Base-by-base conservation (phyloP, 1,139 yeast species). In the Wickerhamomyces sp. region DNA sequence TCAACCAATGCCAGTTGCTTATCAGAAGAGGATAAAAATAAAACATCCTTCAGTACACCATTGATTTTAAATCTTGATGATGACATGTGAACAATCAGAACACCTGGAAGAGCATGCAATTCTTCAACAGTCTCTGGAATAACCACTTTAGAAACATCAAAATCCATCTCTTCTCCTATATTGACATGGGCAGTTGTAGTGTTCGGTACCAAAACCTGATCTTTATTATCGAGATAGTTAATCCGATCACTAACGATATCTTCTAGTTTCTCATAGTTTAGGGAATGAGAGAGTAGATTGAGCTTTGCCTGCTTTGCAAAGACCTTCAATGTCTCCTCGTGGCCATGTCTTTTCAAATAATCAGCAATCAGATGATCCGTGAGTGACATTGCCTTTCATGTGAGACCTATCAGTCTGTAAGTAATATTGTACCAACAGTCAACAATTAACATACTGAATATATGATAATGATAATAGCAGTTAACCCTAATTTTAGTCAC, bases 221-320 rank as follows among this genome's bases (percentile, higher is more conserved):
- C 32, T n/a, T 41, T 37, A 27, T 50, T 49, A 5, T 55, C 55
- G 3, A 59, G 56, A 55, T 70, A 63, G 48, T 65, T 53, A 49
- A 64, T 52, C 38, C 87, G 60, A 48, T 81, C 89, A 1, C 60
- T 49, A 7, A 81, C 55, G 7, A 81, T 76, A 1, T 69, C 68
- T 33, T 67, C 69, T 25, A 82, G 58, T 1, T 73, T 58, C 46
- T 81, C 88, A 34, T 67, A 49, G 1, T 39, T 45, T 30, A 15
- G 35, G 17, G 44, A 42, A 14, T 44, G 45, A 9, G 42, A 46
- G 10, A 43, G 51, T 16, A 67, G 56, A 3, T 71, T 65, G 21
- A 59, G 51, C 0, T 73, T 72, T 19, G 70, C 57, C 38, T 78
- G 84, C 16, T 52, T 47, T 45, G 78, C 74, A 40, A 81, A 74